Evolutionary conservation across 2,329 filamentous ascomycete genomes (phyloP).

Genomic region (Alternaria consortialis): DNA sequence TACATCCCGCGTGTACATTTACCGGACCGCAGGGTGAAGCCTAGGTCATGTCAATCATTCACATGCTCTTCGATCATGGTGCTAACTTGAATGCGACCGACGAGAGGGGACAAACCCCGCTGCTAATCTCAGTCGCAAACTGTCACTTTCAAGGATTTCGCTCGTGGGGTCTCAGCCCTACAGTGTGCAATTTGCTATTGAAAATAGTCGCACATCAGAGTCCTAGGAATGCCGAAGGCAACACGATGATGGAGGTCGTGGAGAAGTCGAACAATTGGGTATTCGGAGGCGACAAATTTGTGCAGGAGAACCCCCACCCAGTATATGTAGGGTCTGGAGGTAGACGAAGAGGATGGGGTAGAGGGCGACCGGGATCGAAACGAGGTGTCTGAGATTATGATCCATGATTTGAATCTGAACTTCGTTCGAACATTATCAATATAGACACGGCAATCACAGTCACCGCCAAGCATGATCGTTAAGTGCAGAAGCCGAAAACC

Average conservation of each 20-base stretch:
- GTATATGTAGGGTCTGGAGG: neutral
- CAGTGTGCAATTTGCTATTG: neutral
- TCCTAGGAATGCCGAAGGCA: no score
- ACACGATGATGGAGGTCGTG: neutral
- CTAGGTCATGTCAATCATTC: no score
- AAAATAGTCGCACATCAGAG: neutral
- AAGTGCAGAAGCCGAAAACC: slow-evolving; percentile 3
- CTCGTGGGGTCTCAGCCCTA: neutral
- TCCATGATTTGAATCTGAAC: neutral
- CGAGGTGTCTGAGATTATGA: neutral
- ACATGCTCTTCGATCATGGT: no score
- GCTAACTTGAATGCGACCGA: no score
- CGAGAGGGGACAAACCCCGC: neutral
- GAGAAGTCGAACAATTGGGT: neutral
- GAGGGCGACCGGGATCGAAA: neutral
- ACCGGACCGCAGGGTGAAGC: no score
- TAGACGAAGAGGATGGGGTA: neutral
- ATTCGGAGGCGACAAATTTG: neutral
- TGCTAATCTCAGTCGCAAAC: neutral
- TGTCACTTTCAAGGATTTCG: neutral
- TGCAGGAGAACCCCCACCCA: neutral
- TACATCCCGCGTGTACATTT: no score
- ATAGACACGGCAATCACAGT: neutral
- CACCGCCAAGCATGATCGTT: neutral
- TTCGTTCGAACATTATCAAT: neutral